Conservation (phyloP, 176 grass and related monocot species). For the Aegilops tauschii region DNA sequence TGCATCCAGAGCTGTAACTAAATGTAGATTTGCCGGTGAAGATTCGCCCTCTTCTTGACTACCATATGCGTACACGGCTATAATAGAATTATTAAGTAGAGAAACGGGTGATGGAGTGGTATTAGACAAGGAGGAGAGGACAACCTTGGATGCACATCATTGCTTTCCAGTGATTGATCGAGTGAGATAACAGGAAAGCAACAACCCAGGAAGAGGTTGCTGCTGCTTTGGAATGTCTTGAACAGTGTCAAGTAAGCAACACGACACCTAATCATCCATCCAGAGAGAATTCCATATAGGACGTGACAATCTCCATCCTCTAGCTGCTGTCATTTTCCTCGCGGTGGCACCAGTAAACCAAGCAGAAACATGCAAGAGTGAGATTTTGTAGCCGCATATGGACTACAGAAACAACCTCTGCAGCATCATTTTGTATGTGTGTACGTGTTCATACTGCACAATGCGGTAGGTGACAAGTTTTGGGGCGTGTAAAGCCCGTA, state of each 20-base stretch:
- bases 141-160: slow-evolving; percentile 27
- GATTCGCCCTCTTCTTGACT: neutral
- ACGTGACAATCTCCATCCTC: neutral
- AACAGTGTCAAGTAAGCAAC: neutral
- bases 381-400: slow-evolving; percentile 12
- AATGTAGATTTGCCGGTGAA: too few species aligned
- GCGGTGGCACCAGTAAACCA: slow-evolving; percentile 21
- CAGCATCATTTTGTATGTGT: neutral
- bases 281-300: neutral
- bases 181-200: slow-evolving; percentile 34
- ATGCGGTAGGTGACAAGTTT: slow-evolving; percentile 14
- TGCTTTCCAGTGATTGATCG: slow-evolving; percentile 1
- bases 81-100: neutral
- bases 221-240: slow-evolving; percentile 26
- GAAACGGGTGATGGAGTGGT: neutral
- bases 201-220: slow-evolving; percentile 20
- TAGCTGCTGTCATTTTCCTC: slow-evolving; percentile 15
- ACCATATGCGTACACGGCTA: neutral
- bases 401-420: neutral
- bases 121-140: slow-evolving; percentile 32
- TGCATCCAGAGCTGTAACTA: neutral
- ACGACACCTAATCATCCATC: slow-evolving; percentile 1
- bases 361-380: slow-evolving; percentile 33
- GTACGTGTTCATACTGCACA: neutral
- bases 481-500: neutral